Conservation (phyloP, 2,329 filamentous ascomycete genomes). For the Fusarium robinianum region DNA sequence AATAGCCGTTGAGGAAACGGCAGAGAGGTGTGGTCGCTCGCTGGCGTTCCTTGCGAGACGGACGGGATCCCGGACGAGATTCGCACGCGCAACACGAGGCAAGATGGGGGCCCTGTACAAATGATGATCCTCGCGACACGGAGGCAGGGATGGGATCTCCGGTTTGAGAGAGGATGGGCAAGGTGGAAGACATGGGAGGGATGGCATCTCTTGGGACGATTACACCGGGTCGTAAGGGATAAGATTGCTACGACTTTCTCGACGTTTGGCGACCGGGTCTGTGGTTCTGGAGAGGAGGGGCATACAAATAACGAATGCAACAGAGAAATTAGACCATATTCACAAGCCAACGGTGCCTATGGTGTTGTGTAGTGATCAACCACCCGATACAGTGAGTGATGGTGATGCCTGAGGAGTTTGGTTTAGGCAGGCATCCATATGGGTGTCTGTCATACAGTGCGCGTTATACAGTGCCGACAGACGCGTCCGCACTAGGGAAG, state of each 20-base stretch:
- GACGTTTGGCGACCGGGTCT: constrained; percentile 30
- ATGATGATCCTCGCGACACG: constrained; percentile 22
- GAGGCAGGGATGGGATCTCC: constrained; percentile 15
- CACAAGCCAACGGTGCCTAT: too few species aligned
- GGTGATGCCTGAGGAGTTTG: not conserved
- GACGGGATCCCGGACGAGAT: constrained; percentile 21
- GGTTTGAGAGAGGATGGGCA: constrained; percentile 18
- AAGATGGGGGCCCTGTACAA: constrained; percentile 31
- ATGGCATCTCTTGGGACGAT: constrained; percentile 17
- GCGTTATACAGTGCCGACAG: constrained; percentile 13
- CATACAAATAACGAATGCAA: constrained; percentile 36
- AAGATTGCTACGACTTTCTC: constrained; percentile 26
- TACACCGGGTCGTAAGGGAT: constrained; percentile 19
- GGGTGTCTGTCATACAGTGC: constrained; percentile 23
- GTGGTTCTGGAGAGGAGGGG: constrained; percentile 30
- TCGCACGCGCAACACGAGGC: constrained; percentile 10
- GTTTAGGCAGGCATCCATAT: too few species aligned
- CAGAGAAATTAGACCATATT: constrained; percentile 29
- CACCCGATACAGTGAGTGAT: not conserved
- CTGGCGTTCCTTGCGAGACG: constrained; percentile 15
- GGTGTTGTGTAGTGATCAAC: not conserved
- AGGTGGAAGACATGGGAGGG: constrained; percentile 15
- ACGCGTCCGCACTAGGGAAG: constrained; percentile 16
- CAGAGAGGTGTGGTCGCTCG: constrained; percentile 21
- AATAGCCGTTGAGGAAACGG: constrained; percentile 33